phyloP scores from a whole-genome alignment of 2,329 filamentous ascomycete species.

The Herpotrichia juniperi region DNA sequence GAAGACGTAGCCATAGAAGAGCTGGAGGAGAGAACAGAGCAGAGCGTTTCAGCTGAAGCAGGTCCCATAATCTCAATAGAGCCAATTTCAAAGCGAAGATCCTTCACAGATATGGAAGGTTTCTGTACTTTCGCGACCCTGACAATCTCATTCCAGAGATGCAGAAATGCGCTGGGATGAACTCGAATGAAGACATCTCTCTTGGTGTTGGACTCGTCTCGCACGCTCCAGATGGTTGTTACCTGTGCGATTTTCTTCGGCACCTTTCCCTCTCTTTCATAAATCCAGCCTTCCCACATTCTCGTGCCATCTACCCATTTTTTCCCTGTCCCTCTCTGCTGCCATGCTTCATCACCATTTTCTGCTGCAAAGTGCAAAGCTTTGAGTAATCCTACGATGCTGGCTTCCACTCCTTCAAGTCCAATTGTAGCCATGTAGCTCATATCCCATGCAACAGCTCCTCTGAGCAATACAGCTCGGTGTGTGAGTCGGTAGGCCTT shows the following conservation, averaged over 20 bases:
- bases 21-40: conserved; percentile 67
- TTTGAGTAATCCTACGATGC: conserved; percentile 70
- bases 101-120: conserved; percentile 68
- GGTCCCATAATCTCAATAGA: conserved; percentile 75
- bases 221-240: conserved; percentile 73
- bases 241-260: conserved; percentile 71
- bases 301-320: conserved; percentile 74
- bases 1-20: conserved; percentile 15
- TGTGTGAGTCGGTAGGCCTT: conserved; percentile 91
- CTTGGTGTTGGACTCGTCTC: conserved; percentile 39
- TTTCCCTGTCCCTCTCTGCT: conserved; percentile 56
- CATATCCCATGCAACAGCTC: conserved; percentile 87
- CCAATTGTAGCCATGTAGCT: conserved; percentile 92
- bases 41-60: conserved; percentile 77
- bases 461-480: conserved; percentile 74
- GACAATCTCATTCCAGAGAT: conserved; percentile 69
- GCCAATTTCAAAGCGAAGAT: conserved; percentile 74
- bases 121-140: conserved; percentile 64
- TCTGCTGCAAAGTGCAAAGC: conserved; percentile 64
- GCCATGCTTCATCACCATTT: conserved; percentile 62
- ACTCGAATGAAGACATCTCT: conserved; percentile 72
- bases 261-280: conserved; percentile 59
- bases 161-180: conserved; percentile 80
- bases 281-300: conserved; percentile 62
- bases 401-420: conserved; percentile 69